A percentile compares a stretch with the other conserved stretches of the same genome.
Conservation (phyloP, 768 basidiomycete genomes). For the Lactarius quietus region DNA sequence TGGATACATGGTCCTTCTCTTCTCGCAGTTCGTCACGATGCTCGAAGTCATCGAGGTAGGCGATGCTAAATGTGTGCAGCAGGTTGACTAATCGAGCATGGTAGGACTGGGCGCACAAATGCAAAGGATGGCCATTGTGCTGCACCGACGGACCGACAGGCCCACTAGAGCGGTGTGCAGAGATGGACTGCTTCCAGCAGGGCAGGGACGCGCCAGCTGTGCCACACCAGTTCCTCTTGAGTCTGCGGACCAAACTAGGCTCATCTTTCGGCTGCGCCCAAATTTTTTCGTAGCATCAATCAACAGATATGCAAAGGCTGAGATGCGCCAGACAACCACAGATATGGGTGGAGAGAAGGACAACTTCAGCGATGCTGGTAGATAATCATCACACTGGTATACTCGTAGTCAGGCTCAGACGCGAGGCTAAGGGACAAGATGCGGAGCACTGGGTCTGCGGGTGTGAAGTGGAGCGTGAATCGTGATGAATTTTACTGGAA, state of each 20-base stretch:
- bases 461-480: conserved; percentile 62
- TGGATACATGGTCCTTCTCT: conserved; percentile 81
- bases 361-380: too few relatives aligned
- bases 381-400: too few relatives aligned
- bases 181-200: conserved; percentile 83
- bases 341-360: too few relatives aligned
- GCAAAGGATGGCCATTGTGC: conserved; percentile 80
- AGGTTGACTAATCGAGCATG: neutral
- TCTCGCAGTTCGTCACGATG: conserved; percentile 96
- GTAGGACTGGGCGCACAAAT: conserved; percentile 85
- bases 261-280: conserved; percentile 85
- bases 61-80: neutral
- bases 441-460: conserved; percentile 42
- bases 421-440: conserved; percentile 63
- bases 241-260: conserved; percentile 77
- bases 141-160: conserved; percentile 88
- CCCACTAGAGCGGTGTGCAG: conserved; percentile 74
- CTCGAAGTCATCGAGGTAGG: conserved; percentile 87
- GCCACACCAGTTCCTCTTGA: conserved; percentile 73
- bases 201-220: conserved; percentile 58
- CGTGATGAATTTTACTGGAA: conserved; percentile 70
- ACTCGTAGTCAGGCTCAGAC: conserved; percentile 77
- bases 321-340: conserved; percentile 57
- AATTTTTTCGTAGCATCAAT: conserved; percentile 79
- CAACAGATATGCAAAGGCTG: conserved; percentile 39